phyloP scores from a whole-genome alignment of 2,329 filamentous ascomycete species.

The Fusarium sp. region DNA sequence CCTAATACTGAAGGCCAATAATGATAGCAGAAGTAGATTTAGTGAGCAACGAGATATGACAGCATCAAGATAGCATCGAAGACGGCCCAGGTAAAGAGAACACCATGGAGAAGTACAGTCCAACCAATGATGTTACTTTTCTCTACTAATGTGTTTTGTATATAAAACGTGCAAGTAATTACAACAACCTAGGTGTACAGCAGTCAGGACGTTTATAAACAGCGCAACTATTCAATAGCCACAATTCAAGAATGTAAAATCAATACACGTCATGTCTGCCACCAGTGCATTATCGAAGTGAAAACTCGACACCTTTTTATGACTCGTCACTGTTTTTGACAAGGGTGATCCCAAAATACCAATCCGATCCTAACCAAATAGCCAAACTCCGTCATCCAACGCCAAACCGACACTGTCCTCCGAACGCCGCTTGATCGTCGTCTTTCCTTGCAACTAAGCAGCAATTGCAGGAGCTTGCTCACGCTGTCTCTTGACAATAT shows the following conservation, averaged over 20 bases:
- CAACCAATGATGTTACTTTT: too few species aligned
- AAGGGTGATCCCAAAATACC: conserved; percentile 10
- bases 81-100: not conserved
- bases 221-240: conserved; percentile 38
- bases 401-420: conserved; percentile 15
- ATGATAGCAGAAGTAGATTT: not conserved
- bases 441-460: conserved; percentile 1
- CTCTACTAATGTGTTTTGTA: not conserved
- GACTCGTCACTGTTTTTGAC: conserved; percentile 17
- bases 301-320: conserved; percentile 16
- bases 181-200: conserved; percentile 40
- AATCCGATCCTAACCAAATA: conserved; percentile 6
- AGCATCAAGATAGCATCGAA: not conserved
- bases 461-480: conserved; percentile 55
- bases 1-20: too few species aligned
- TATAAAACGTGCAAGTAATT: conserved; percentile 26
- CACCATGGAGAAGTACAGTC: not conserved
- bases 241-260: conserved; percentile 25
- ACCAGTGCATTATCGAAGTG: conserved; percentile 22
- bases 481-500: conserved; percentile 78
- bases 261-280: conserved; percentile 21
- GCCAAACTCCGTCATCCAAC: conserved; percentile 45
- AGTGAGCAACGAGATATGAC: not conserved
- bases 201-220: conserved; percentile 14
- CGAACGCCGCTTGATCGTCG: conserved; percentile 11